Evolutionary conservation across 1,284 basidiomycete species (phyloP), one percentile per base, ranked within the genome.

Genomic region (Ceratobasidium sp.): DNA sequence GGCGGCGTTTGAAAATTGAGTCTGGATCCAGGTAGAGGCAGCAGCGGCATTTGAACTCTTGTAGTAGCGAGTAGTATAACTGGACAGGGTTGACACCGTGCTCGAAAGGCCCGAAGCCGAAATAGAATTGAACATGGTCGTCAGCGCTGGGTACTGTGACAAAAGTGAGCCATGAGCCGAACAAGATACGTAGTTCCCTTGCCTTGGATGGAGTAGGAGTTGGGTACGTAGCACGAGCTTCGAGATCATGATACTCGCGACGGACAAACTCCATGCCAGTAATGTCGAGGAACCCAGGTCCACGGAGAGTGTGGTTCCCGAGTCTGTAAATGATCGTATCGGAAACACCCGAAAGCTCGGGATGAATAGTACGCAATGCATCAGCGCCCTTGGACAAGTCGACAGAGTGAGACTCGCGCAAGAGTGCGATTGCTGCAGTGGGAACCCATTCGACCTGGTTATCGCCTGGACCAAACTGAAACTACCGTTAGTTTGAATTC

Each of bases 41-140:
- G 67, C 53, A 10, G 61, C 57, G 45, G 57, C 60, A 50, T 71
- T 74, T 26, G 55, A 39, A 36, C 55, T 70, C 52, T 50, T 57
- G 61, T 74, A 74, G 65, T 74, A 74, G 21, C 74, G 74, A 50
- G 74, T 72, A n/a, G 72, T 72, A 32, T 74, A 74, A 36, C 52
- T 39, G 28, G 71, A 67, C 21, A 74, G 60, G n/a, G 62, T 65
- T 4, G 74, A 41, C 1, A 74, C 48, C 34, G 72, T 72, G 26
- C 58, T 70, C 48, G 41, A 61, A 0, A 74, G 60, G 4, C 57
- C 50, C 3, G 50, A 59, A 23, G 64, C 72, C n/a, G 50, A 46
- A 48, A 73, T 48, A 4, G 53, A 53, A 21, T 48, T 60, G 50
- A 73, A 73, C 52, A 60, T 30, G 45, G 43, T 60, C 53, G 62